Conservation (phyloP, 2,329 filamentous ascomycete genomes). For the Leptographium procerum region DNA sequence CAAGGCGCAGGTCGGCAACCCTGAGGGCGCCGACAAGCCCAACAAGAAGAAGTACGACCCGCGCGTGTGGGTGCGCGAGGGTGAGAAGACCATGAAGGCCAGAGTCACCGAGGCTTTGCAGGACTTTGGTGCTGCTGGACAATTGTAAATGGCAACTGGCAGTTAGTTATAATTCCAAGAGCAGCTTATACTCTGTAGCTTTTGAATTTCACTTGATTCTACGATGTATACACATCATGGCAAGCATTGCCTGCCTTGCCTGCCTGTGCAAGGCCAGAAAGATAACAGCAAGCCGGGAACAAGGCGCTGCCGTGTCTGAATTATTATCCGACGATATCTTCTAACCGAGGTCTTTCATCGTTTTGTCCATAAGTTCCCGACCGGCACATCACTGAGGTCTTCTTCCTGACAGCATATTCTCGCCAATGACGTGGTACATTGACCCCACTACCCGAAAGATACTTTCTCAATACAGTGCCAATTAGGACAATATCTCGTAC, state of each 20-base stretch:
- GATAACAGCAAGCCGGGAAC: background rate
- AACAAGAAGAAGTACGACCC: conserved; percentile 96
- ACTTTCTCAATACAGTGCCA: background rate
- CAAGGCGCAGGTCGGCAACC: conserved; percentile 78
- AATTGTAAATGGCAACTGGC: conserved; percentile 55
- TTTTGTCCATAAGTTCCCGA: background rate
- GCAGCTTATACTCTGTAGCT: background rate
- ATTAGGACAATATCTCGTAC: too few relatives aligned
- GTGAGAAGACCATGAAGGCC: conserved; percentile 89
- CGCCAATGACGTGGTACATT: background rate
- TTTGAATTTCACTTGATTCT: background rate
- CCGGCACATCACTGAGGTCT: background rate
- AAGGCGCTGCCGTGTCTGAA: background rate
- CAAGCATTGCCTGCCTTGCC: background rate
- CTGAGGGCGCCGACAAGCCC: conserved; percentile 84
- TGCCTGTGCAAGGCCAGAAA: background rate
- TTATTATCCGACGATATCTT: background rate
- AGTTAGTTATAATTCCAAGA: background rate
- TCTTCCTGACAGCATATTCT: background rate
- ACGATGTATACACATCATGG: background rate
- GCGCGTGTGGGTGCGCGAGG: conserved; percentile 68
- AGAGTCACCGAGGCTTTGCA: conserved; percentile 71
- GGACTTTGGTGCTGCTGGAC: conserved; percentile 80
- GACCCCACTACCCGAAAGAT: background rate
- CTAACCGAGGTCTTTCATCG: background rate